Evolutionary conservation across 352 stramenopile species (phyloP).

Genomic region (Globisporangium takayamanum): DNA sequence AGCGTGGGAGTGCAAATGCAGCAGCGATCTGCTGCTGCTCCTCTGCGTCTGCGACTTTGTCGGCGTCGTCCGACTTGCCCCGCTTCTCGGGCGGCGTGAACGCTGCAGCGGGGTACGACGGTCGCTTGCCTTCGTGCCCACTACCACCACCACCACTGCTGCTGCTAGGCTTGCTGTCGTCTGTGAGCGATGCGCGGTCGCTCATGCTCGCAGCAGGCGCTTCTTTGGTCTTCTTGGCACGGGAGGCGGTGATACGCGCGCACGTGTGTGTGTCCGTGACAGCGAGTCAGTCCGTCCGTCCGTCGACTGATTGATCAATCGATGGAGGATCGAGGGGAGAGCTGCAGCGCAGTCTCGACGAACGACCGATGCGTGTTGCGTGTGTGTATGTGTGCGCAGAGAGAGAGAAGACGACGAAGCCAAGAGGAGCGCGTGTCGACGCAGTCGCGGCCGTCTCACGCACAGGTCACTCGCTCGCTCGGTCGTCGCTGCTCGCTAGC

Average conservation of each 20-base stretch:
- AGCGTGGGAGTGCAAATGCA: conserved; percentile 6
- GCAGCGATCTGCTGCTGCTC: neutral
- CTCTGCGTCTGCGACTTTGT: conserved; percentile 1
- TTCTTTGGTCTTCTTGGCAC: neutral
- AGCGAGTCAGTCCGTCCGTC: neutral
- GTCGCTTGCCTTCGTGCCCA: conserved; percentile 13
- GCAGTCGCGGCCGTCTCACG: neutral
- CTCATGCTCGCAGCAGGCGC: conserved; percentile 5
- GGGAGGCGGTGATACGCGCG: neutral
- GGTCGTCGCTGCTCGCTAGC: neutral
- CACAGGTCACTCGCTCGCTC: neutral
- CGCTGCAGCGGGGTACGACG: conserved; percentile 10
- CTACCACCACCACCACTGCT: neutral
- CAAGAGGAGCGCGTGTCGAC: no score
- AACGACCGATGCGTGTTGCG: no score
- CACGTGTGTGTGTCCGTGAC: neutral
- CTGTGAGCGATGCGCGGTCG: conserved; percentile 3
- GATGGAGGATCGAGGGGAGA: neutral
- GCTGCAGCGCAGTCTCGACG: no score
- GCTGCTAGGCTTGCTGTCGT: conserved; percentile 3
- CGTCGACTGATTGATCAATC: neutral
- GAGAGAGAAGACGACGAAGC: neutral
- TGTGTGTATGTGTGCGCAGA: no score
- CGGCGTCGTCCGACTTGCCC: conserved; percentile 8
- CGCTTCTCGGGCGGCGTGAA: conserved; percentile 16